phyloP scores from a whole-genome alignment of 345 rosid species.

The Eucalyptus regnans region DNA sequence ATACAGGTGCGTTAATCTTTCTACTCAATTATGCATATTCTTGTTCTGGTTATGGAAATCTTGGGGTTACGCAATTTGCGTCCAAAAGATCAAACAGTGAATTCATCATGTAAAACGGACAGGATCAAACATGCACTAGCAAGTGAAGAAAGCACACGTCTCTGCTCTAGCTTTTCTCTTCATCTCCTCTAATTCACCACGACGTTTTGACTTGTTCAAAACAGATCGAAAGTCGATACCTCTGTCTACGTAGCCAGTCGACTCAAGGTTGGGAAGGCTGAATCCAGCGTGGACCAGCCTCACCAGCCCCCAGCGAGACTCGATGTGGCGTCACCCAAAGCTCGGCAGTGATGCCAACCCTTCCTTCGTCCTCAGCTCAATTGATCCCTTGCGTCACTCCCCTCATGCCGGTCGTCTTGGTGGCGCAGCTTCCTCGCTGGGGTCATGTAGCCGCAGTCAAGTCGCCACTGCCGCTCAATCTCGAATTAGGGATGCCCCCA shows the following conservation, averaged over 20 bases:
- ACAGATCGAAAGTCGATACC: not conserved
- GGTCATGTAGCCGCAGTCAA: not conserved
- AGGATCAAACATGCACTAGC: not conserved
- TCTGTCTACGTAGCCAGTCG: not conserved
- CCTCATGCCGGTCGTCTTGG: not conserved
- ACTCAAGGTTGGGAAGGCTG: not conserved
- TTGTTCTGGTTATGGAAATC: too few species aligned
- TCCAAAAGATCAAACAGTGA: not conserved
- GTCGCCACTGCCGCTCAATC: not conserved
- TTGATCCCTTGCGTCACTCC: not conserved
- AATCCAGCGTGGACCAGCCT: not conserved
- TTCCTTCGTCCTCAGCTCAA: not conserved
- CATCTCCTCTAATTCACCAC: conserved; percentile 54
- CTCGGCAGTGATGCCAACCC: not conserved
- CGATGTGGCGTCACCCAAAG: not conserved
- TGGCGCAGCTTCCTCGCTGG: not conserved
- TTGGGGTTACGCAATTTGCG: too few species aligned
- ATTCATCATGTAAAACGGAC: not conserved
- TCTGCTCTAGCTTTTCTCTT: conserved; percentile 90
- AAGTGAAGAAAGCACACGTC: conserved; percentile 27
- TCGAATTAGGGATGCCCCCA: not conserved
- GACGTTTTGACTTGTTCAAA: conserved; percentile 14
- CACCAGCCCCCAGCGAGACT: not conserved
- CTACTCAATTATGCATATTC: too few species aligned
- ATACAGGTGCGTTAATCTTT: too few species aligned